phyloP scores from a whole-genome alignment of 2,329 filamentous ascomycete genomes.

The Aureobasidium melanogenum region DNA sequence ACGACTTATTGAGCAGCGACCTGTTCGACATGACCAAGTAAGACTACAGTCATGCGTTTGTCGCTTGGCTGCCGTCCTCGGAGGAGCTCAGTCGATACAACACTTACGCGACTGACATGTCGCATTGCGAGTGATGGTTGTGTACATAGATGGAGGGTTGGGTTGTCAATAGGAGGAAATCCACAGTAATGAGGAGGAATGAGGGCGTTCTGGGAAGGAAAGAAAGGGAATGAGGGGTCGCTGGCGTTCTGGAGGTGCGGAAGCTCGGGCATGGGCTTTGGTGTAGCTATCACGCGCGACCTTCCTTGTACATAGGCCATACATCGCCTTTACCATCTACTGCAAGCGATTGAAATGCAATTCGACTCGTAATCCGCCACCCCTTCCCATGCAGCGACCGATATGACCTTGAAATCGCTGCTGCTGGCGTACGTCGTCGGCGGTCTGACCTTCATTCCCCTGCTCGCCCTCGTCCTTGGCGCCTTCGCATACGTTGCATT shows the following conservation, averaged over 20 bases:
- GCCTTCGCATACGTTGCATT: constrained; percentile 61
- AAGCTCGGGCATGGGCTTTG: constrained; percentile 1
- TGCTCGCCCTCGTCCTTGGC: constrained; percentile 54
- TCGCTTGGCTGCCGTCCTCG: not conserved
- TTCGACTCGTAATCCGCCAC: not conserved
- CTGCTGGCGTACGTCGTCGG: constrained; percentile 74
- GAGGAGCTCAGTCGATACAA: not conserved
- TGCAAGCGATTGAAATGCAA: not conserved
- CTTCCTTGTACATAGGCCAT: constrained; percentile 1
- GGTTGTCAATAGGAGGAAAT: not conserved
- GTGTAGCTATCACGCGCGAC: not conserved
- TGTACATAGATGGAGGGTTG: not conserved
- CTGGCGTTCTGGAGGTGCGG: not conserved
- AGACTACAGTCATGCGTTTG: not conserved
- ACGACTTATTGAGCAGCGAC: constrained; percentile 9
- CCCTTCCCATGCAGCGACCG: not conserved
- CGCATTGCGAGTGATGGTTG: not conserved
- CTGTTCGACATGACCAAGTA: constrained; percentile 10
- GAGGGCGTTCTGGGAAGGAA: not conserved
- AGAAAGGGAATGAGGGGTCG: constrained; percentile 5
- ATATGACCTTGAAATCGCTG: constrained; percentile 42
- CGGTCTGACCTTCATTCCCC: constrained; percentile 78
- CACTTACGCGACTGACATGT: not conserved
- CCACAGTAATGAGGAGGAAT: constrained; percentile 3
- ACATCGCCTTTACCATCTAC: not conserved